A percentile compares a stretch with the other conserved stretches of the same genome.
phyloP scores from a whole-genome alignment of 768 basidiomycete genomes.

The Gloeostereum incarnatum region DNA sequence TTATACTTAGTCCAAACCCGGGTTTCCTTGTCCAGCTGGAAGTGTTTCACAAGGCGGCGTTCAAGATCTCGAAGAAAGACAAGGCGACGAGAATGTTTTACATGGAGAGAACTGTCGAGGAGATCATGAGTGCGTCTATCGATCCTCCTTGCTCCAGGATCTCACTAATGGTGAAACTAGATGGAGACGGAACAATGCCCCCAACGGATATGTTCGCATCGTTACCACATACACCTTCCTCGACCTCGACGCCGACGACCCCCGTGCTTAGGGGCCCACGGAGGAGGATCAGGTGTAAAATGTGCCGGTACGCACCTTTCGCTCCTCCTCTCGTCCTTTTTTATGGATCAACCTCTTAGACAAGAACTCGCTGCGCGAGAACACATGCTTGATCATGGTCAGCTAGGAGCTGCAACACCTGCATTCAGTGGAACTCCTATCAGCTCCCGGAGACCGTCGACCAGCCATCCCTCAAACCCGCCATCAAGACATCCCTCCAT shows the following conservation, averaged over 20 bases:
- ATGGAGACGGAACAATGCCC: slow-evolving; percentile 62
- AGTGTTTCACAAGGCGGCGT: slow-evolving; percentile 67
- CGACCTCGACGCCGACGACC: slow-evolving; percentile 49
- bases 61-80: slow-evolving; percentile 55
- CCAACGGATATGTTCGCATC: slow-evolving; percentile 70
- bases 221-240: slow-evolving; percentile 57
- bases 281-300: slow-evolving; percentile 79
- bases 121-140: slow-evolving; percentile 64
- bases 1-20: slow-evolving; percentile 64
- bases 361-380: slow-evolving; percentile 84
- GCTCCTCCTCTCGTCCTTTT: background rate
- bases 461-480: slow-evolving; percentile 9
- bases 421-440: slow-evolving; percentile 35
- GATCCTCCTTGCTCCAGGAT: slow-evolving; percentile 3
- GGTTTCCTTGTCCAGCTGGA: slow-evolving; percentile 77
- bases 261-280: slow-evolving; percentile 41
- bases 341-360: slow-evolving; percentile 22
- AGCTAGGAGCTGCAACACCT: slow-evolving; percentile 62
- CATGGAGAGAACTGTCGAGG: slow-evolving; percentile 62
- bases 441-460: slow-evolving; percentile 32
- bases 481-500: background rate
- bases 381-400: slow-evolving; percentile 89
- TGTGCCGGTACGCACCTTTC: slow-evolving; percentile 57
- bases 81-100: slow-evolving; percentile 77
- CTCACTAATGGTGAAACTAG: slow-evolving; percentile 28